Conservation (phyloP, 176 grass and related monocot genomes). For the Triticum timopheevii region DNA sequence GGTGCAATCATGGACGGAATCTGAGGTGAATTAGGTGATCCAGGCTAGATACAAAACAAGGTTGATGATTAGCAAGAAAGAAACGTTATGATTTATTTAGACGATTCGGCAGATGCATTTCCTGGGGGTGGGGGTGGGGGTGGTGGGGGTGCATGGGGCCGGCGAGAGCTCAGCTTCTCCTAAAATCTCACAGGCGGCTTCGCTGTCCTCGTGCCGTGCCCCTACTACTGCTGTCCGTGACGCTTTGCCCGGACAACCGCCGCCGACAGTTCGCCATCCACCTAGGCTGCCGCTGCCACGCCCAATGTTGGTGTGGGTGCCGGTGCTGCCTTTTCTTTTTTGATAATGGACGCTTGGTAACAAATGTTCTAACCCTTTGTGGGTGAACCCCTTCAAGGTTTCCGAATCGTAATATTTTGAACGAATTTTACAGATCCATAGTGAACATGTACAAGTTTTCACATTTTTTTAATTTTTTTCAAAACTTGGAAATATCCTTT, state of each 20-base stretch:
- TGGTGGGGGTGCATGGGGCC: neutral
- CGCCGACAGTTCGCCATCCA: conserved; percentile 12
- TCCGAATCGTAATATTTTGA: no score
- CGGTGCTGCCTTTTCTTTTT: no score
- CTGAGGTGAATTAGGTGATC: neutral
- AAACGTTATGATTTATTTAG: neutral
- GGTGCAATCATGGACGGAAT: neutral
- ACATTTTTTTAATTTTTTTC: no score
- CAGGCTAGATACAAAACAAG: conserved; percentile 7
- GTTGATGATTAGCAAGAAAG: conserved; percentile 6
- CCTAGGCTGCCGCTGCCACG: neutral
- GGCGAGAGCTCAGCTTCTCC: conserved; percentile 10
- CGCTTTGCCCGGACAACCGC: neutral
- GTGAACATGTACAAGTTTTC: no score
- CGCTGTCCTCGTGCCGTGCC: conserved; percentile 6
- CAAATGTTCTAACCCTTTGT: no score
- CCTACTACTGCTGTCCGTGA: neutral
- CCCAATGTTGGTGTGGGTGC: neutral
- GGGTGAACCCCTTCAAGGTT: no score
- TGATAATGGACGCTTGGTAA: no score
- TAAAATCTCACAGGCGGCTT: neutral
- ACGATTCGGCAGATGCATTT: neutral
- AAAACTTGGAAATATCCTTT: no score
- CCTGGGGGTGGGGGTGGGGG: no score
- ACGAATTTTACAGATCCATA: no score